Percentiles rank a stretch among this genome's conserved stretches.
These are phyloP conservation scores for Pseudofabraea citricarpa DNA, from an alignment of 2,329 filamentous ascomycete species.

Conservation along the genomic window DNA sequence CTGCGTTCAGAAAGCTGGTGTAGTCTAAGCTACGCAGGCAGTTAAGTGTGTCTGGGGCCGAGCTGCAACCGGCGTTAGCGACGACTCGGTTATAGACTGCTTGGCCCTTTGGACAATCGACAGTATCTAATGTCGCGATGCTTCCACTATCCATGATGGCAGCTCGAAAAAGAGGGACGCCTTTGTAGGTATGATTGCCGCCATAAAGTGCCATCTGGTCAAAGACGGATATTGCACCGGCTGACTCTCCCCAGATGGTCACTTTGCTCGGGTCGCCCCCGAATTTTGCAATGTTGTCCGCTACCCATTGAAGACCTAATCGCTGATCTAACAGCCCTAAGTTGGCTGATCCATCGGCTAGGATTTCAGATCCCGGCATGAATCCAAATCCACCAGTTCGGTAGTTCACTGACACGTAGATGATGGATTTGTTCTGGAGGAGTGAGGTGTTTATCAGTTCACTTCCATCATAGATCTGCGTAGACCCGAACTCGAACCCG, in stretches of 20 bases:
- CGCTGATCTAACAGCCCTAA: constrained; percentile 70
- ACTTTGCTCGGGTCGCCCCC: constrained; percentile 74
- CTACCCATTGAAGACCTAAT: constrained; percentile 69
- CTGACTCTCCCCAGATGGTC: constrained; percentile 70
- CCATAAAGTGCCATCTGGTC: constrained; percentile 73
- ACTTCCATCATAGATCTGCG: constrained; percentile 35
- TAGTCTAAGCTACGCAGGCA: constrained; percentile 62
- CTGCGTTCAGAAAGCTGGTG: constrained; percentile 56
- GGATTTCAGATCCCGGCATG: constrained; percentile 62
- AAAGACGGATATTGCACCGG: constrained; percentile 67
- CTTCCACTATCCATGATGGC: constrained; percentile 75
- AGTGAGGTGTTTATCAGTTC: background rate
- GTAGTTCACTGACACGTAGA: constrained; percentile 37
- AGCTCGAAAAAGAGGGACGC: constrained; percentile 67
- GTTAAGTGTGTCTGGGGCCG: constrained; percentile 50
- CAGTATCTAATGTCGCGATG: constrained; percentile 53
- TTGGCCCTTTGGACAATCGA: constrained; percentile 64
- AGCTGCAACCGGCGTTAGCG: constrained; percentile 54
- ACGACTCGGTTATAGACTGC: constrained; percentile 59
- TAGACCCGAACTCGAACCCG: constrained; percentile 52
- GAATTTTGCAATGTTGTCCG: constrained; percentile 72
- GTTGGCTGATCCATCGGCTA: constrained; percentile 63
- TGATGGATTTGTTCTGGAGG: background rate
- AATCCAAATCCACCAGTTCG: constrained; percentile 72
- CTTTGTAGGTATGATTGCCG: constrained; percentile 70